Evolutionary conservation across 257 asterid genomes (phyloP).

Genomic region (Solanum habrochaites): DNA sequence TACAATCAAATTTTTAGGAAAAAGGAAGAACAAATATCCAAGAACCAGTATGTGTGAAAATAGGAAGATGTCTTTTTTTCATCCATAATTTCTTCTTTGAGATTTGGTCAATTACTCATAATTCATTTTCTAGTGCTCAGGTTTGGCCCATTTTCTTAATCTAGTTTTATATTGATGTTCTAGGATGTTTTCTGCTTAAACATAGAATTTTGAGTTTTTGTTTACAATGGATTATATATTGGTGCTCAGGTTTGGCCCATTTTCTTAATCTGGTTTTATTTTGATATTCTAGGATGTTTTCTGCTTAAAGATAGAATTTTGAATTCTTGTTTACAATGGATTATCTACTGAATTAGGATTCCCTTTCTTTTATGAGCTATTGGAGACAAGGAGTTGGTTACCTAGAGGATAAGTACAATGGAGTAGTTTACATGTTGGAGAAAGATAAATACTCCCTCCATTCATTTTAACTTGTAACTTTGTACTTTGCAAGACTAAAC

Average conservation of each 20-base stretch:
- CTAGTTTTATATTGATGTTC: neutral
- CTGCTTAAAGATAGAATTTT: neutral
- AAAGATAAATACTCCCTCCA: no score
- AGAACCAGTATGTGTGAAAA: neutral
- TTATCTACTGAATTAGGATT: no score
- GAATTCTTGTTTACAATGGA: no score
- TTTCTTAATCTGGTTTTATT: neutral
- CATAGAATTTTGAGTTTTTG: neutral
- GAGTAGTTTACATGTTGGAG: no score
- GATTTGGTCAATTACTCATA: constrained; percentile 16
- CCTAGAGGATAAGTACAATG: no score
- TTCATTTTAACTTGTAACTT: no score
- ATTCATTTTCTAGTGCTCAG: constrained; percentile 65
- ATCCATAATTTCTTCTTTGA: constrained; percentile 21
- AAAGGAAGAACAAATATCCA: neutral
- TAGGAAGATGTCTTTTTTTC: constrained; percentile 39
- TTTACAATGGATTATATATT: no score
- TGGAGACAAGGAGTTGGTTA: no score
- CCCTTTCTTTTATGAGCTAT: no score
- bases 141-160: constrained; percentile 13
- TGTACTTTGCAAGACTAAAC: no score
- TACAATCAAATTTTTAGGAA: neutral
- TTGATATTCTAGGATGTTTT: neutral
- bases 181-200: neutral
- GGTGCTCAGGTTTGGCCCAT: constrained; percentile 28